Evolutionary conservation across 2,329 filamentous ascomycete genomes (phyloP).

Genomic region (Verticillium dahliae): DNA sequence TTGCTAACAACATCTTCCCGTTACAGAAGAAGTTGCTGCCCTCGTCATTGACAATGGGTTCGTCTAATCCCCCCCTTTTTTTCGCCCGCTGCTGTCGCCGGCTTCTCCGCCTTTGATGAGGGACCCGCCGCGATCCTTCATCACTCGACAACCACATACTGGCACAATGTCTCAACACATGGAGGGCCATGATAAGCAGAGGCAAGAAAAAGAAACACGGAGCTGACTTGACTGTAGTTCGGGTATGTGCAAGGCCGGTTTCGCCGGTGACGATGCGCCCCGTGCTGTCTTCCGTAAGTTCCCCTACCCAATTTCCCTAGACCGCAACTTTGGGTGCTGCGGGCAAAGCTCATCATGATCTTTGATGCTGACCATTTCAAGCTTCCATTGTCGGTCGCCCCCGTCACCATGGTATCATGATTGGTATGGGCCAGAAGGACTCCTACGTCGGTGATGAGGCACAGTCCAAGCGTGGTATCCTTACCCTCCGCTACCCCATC

Average conservation of each 20-base stretch:
- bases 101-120: conserved; percentile 17
- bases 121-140: conserved; percentile 2
- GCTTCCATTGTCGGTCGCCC: conserved; percentile 99
- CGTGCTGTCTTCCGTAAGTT: conserved; percentile 99
- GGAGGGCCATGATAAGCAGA: background rate
- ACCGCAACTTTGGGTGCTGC: conserved; percentile 4
- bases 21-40: conserved; percentile 97
- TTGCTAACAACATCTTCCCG: conserved; percentile 8
- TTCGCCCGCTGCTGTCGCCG: conserved; percentile 18
- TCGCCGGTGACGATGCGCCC: conserved; percentile 99
- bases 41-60: conserved; percentile 99
- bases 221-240: conserved; percentile 62
- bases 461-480: conserved; percentile 99
- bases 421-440: conserved; percentile 99
- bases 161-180: background rate
- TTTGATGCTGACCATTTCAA: conserved; percentile 37
- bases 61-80: conserved; percentile 36
- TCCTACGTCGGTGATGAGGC: conserved; percentile 99
- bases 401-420: conserved; percentile 99
- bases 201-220: background rate
- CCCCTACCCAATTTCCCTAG: conserved; percentile 19
- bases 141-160: conserved; percentile 7
- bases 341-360: conserved; percentile 1
- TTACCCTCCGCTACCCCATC: conserved; percentile 98
- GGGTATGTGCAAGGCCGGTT: conserved; percentile 99